Evolutionary conservation across 2,329 filamentous ascomycete species (phyloP).

Genomic region (Trichoderma harzianum): DNA sequence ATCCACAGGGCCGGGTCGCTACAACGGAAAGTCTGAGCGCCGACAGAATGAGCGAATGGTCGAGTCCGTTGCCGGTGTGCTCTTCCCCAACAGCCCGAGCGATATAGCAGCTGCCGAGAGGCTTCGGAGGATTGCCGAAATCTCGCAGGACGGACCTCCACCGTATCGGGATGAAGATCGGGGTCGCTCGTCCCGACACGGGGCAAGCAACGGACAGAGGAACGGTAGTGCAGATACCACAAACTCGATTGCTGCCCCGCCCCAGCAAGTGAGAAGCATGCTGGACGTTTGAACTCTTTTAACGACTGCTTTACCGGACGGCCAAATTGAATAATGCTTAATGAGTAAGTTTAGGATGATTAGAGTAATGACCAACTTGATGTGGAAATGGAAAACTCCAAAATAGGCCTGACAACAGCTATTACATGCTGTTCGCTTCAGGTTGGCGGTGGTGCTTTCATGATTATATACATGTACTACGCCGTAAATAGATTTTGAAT

Average conservation of each 20-base stretch:
- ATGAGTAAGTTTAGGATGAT: not conserved
- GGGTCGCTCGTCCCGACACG: conserved; percentile 25
- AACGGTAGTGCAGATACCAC: conserved; percentile 46
- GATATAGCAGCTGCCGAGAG: conserved; percentile 28
- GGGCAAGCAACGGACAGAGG: conserved; percentile 35
- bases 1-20: conserved; percentile 27
- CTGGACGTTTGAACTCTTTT: conserved; percentile 45
- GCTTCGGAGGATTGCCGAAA: conserved; percentile 36
- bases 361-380: not conserved
- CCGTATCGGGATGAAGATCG: conserved; percentile 35
- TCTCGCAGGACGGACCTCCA: conserved; percentile 45
- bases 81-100: conserved; percentile 50
- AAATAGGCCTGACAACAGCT: not conserved
- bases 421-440: not conserved
- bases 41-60: conserved; percentile 45
- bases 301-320: conserved; percentile 7
- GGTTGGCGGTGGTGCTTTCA: not conserved
- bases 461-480: not conserved
- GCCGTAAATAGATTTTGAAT: not conserved
- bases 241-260: conserved; percentile 45
- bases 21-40: conserved; percentile 43
- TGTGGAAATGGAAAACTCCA: not conserved
- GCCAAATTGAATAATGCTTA: not conserved
- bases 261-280: conserved; percentile 58
- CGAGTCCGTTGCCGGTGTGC: conserved; percentile 41